Evolutionary conservation across 192 early-diverging fungal genomes (phyloP).

Genomic region (Coemansia erecta): DNA sequence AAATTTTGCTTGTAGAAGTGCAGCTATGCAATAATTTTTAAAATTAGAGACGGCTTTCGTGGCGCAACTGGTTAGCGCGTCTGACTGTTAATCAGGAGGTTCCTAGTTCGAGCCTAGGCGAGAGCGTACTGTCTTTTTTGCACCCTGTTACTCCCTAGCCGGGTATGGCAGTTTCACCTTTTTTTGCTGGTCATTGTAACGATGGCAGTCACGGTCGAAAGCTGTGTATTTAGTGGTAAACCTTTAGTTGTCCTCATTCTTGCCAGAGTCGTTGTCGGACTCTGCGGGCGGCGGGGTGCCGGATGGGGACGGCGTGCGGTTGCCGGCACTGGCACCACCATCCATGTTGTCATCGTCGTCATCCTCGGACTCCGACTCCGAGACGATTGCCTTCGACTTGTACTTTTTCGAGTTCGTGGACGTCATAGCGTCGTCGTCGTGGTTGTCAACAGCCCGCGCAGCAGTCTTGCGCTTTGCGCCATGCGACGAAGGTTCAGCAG

Average conservation of each 20-base stretch:
- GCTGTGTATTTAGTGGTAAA: too few species aligned
- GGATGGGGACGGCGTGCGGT: not conserved
- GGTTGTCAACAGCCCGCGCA: constrained; percentile 4
- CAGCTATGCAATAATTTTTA: too few species aligned
- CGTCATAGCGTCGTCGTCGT: not conserved
- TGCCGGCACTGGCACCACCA: not conserved
- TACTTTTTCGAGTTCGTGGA: constrained; percentile 1
- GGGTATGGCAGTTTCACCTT: not conserved
- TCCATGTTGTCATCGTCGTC: not conserved
- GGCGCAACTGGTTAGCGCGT: constrained; percentile 10
- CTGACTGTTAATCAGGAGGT: constrained; percentile 11
- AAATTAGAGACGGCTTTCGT: not conserved
- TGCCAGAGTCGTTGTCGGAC: not conserved
- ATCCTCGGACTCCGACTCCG: constrained; percentile 15
- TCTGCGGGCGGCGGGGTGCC: not conserved
- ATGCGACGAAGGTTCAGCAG: too few species aligned
- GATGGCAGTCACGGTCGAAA: too few species aligned
- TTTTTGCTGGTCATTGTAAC: not conserved
- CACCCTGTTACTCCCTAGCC: not conserved
- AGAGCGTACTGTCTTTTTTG: not conserved
- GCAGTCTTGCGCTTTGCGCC: not conserved
- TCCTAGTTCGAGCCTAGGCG: constrained; percentile 9
- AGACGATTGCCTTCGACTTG: constrained; percentile 37
- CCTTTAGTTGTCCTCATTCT: too few species aligned
- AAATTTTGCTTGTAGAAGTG: too few species aligned